phyloP scores from a whole-genome alignment of 192 early-diverging fungal genomes.

The Podila minutissima region DNA sequence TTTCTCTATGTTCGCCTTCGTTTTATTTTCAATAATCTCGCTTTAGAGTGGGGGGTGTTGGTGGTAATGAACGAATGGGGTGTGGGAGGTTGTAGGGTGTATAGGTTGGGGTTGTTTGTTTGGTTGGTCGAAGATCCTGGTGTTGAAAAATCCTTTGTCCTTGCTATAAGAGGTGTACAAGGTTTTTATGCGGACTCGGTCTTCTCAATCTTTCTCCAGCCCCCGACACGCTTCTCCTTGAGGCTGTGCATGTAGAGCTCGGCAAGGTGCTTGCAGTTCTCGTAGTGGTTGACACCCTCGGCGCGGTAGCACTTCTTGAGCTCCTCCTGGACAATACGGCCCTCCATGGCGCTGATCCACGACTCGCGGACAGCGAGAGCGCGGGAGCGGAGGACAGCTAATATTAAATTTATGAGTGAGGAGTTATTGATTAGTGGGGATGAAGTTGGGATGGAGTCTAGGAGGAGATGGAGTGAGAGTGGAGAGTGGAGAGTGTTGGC shows the following conservation, averaged over 20 bases:
- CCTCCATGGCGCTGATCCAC: constrained; percentile 93
- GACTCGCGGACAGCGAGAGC: constrained; percentile 87
- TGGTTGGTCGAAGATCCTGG: not conserved
- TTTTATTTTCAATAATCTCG: too few species aligned
- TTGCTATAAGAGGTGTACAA: not conserved
- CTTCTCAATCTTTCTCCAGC: constrained; percentile 57
- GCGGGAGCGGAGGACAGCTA: constrained; percentile 73
- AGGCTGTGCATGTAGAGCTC: constrained; percentile 81
- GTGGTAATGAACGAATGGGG: too few species aligned
- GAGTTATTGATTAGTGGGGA: not conserved
- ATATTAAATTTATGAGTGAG: not conserved
- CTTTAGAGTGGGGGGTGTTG: too few species aligned
- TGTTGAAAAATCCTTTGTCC: not conserved
- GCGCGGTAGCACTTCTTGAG: constrained; percentile 91
- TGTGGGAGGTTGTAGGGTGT: too few species aligned
- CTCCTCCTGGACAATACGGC: constrained; percentile 84
- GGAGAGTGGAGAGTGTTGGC: too few species aligned
- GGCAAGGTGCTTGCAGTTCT: constrained; percentile 89
- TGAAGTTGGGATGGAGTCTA: not conserved
- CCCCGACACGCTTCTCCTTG: constrained; percentile 64
- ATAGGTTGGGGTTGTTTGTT: too few species aligned
- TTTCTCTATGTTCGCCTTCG: not conserved
- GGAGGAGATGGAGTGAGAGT: too few species aligned
- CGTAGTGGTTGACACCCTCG: constrained; percentile 94
- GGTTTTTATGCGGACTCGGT: constrained; percentile 44